Evolutionary conservation across 331 rosid genomes (phyloP).

Genomic region (Spiraea crenata): DNA sequence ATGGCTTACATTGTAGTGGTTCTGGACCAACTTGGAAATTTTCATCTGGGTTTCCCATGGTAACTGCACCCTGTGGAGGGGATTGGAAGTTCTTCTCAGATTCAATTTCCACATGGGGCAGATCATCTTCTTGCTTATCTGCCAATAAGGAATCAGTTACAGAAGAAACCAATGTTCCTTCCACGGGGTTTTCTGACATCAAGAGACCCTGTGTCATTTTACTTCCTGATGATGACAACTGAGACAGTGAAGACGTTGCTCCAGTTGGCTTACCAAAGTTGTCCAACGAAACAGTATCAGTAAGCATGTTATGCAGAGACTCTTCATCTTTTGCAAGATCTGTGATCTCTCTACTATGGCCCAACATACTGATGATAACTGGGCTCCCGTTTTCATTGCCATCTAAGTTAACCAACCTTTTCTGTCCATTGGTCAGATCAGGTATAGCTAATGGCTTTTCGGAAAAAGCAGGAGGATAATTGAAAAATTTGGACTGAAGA

Average conservation of each 20-base stretch:
- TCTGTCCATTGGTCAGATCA: conserved; percentile 29
- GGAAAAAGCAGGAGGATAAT: conserved; percentile 37
- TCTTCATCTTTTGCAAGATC: conserved; percentile 32
- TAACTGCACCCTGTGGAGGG: conserved; percentile 30
- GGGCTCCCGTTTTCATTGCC: conserved; percentile 33
- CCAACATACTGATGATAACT: conserved; percentile 27
- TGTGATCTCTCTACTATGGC: conserved; percentile 33
- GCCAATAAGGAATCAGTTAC: conserved; percentile 21
- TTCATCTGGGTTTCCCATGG: conserved; percentile 26
- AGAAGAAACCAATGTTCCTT: conserved; percentile 11
- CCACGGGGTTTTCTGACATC: conserved; percentile 24
- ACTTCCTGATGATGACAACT: conserved; percentile 29
- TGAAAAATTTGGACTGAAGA: conserved; percentile 30
- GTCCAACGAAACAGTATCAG: conserved; percentile 20
- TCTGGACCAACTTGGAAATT: conserved; percentile 19
- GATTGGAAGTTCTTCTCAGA: conserved; percentile 26
- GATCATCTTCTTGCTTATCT: conserved; percentile 17
- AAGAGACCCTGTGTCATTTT: conserved; percentile 29
- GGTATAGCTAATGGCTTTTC: conserved; percentile 36
- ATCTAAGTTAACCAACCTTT: conserved; percentile 32
- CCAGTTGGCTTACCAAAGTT: conserved; percentile 23
- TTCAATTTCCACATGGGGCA: conserved; percentile 24
- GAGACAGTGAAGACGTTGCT: conserved; percentile 31
- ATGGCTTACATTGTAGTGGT: conserved; percentile 16
- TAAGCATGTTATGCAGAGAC: conserved; percentile 19